Percentiles rank a stretch among this genome's conserved stretches.
Evolutionary conservation across 208 protist species (phyloP).

Genomic region (Trichomonas tenax): DNA sequence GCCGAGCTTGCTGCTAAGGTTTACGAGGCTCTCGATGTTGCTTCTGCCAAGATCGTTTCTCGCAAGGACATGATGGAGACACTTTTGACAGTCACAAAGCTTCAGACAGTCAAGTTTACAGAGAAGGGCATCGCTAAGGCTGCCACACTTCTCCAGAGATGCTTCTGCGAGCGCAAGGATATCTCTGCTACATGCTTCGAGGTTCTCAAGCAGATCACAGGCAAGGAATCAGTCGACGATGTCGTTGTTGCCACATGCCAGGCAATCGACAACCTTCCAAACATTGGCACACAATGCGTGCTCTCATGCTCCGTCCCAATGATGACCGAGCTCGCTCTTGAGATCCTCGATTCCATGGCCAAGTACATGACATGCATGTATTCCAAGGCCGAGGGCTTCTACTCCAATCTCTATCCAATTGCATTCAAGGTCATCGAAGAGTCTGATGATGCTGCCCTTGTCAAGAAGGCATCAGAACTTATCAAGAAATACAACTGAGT

Average conservation of each 20-base stretch:
- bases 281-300: not conserved
- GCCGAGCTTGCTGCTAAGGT: not conserved
- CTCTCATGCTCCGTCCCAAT: not conserved
- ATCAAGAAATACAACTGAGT: slow-evolving; percentile 39
- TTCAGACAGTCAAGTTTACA: not conserved
- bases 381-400: not conserved
- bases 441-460: not conserved
- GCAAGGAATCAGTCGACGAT: not conserved
- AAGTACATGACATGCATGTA: not conserved
- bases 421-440: not conserved
- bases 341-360: not conserved
- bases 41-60: not conserved
- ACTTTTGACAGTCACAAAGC: not conserved
- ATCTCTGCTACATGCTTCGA: not conserved
- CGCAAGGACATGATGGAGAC: not conserved
- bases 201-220: not conserved
- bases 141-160: not conserved
- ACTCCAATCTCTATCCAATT: not conserved
- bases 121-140: not conserved
- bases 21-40: not conserved
- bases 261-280: not conserved
- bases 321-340: not conserved
- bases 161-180: not conserved
- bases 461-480: slow-evolving; percentile 38
- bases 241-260: not conserved